Evolutionary conservation across 2,329 filamentous ascomycete species (phyloP).

Genomic region (Monosporascus sp.): DNA sequence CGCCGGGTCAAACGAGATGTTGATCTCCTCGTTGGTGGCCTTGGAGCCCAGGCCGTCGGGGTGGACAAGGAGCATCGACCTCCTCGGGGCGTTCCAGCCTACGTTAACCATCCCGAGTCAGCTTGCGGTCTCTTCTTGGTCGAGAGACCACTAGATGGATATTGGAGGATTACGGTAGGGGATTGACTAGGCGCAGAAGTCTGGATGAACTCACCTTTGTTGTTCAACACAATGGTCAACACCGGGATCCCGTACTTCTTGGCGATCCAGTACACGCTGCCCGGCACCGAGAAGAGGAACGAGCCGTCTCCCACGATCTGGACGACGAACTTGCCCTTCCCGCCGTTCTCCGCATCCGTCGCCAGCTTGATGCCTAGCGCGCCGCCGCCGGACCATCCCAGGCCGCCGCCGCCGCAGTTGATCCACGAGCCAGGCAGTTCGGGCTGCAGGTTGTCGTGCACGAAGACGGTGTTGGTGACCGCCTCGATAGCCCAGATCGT

Average conservation of each 20-base stretch:
- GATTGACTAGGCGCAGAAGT: background rate
- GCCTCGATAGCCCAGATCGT: constrained; percentile 72
- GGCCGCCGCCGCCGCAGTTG: constrained; percentile 48
- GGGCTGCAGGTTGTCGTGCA: constrained; percentile 63
- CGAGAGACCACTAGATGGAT: too few relatives aligned
- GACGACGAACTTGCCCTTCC: constrained; percentile 44
- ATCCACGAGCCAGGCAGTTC: constrained; percentile 47
- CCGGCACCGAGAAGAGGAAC: constrained; percentile 49
- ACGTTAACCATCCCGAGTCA: background rate
- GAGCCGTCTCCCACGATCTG: constrained; percentile 55
- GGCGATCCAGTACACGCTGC: constrained; percentile 52
- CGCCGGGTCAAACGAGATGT: constrained; percentile 53
- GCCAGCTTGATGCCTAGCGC: constrained; percentile 45
- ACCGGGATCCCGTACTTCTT: constrained; percentile 49
- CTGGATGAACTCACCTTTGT: constrained; percentile 37
- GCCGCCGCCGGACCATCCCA: constrained; percentile 49
- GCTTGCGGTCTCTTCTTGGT: too few relatives aligned
- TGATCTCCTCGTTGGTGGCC: constrained; percentile 56
- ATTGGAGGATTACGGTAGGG: too few relatives aligned
- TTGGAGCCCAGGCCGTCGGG: constrained; percentile 49
- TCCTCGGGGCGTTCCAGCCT: constrained; percentile 57
- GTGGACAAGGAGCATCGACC: constrained; percentile 52
- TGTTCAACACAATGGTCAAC: constrained; percentile 51
- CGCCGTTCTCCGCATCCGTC: constrained; percentile 32
- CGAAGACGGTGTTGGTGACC: constrained; percentile 62